Base-by-base conservation (phyloP, 148 eudicot species). In the Selenicereus undatus region DNA sequence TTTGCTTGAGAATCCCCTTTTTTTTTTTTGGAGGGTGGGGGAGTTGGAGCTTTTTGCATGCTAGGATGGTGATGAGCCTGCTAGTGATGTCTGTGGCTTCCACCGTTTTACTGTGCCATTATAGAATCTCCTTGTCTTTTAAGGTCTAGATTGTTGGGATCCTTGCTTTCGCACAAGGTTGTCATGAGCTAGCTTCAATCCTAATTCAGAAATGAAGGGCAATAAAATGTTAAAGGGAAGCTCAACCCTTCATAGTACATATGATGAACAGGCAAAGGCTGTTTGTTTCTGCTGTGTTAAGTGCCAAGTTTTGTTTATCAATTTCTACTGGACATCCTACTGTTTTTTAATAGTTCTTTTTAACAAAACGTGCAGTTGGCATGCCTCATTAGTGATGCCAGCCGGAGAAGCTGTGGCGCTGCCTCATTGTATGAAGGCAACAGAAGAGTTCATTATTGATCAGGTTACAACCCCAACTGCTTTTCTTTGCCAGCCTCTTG, bases 381-480 rank as follows among this genome's bases (percentile, higher is more conserved):
- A 89, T 72, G 84, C 88, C 51, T 82, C 89, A 24, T 56, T 95
- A 80, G 86, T 89, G 71, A 95, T 95, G 98, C 97, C 98, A 22
- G 91, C 89, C 65, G 93, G 90, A 66, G 87, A 84, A 81, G 81
- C 81, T 32, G 66, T 94, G 87, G 87, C 87, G 22, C 79, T 85
- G 71, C 93, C 98, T 71, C 85, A 93, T 87, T 89, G 92, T 51
- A 78, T 94, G 84, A 93, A 87, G 85, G 69, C 43, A 81, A 71
- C 88, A 26, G 94, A 91, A 75, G 91, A 90, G 66, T 79, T 81
- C 78, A 78, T 88, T 81, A 90, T 89, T 76, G 97, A 91, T 81
- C 89, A 87, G 93, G 98, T 94, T 60, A 50, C 26, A 20, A 52
- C 56, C 20, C 56, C 64, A 29, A 32, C 32, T 32, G 1, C 50